Base-by-base conservation (phyloP, 257 asterid species). In the Solanum microdontum region DNA sequence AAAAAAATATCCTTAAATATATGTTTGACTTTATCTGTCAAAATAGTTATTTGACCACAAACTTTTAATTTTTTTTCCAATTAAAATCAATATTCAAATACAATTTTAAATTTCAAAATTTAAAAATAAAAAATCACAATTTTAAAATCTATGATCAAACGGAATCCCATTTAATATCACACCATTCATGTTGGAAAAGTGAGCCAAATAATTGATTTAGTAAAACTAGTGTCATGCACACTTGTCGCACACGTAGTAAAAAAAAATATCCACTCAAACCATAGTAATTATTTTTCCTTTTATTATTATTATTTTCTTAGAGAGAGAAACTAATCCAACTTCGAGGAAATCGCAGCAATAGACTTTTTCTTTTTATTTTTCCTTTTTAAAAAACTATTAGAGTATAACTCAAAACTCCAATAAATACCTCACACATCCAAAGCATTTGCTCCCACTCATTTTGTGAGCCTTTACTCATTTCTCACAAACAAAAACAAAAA, bases 341-440 rank as follows among this genome's bases (percentile, higher is more conserved):
- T 89, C 95, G 79, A 84, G 91, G 95, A 92, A 92, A 66, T 83
- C 86, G 83, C 91, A 39, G 10, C 60, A 6, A 85, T 19, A 87
- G 88, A 87, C 87, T 84, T 36, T 72, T 75, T 55, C n/a, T 19
- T 55, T 17, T 14, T 17, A 32, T 12, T 23, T 55, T 68, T 15
- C 11, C 3, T 13, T 60, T 24, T 70, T 0, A 0, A 15, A 30
- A n/a, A 13, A 28, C 5, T 55, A 66, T 40, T 15, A 79, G 30
- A 30, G 64, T 33, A 6, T 17, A 32, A 21, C 55, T 21, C 64
- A 75, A 82, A 84, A 84, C 75, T 1, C 4, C 64, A 34, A 94
- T 94, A 94, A 93, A 94, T 95, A 91, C 90, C 89, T 55, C 93
- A 69, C 2, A 87, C 72, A 68, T 86, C 90, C 83, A 92, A 73